Base-by-base conservation (phyloP, 164 flowering plant species). In the Stephania yunnanensis region DNA sequence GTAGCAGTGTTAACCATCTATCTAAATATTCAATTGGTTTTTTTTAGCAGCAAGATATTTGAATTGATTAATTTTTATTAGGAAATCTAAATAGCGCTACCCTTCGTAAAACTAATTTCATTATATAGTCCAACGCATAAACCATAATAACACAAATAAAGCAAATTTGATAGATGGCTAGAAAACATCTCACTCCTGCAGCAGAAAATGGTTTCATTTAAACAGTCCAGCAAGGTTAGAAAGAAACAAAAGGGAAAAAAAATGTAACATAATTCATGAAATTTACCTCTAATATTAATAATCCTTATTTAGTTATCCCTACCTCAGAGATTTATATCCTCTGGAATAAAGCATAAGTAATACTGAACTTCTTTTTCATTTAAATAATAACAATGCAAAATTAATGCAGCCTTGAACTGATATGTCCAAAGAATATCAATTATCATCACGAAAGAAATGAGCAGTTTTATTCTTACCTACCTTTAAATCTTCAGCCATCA, bases 401-500 rank as follows among this genome's bases (percentile, higher is more conserved):
- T 7, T 15, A 13, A 55, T 55, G 45, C 61, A 70, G 5, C 8
- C 42, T n/a, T 29, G 19, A 61, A 45, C 25, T 17, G 45, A 69
- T 36, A 36, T 48, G 53, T 48, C 53, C 22, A 12, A 50, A 69
- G 61, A 71, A 61, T 42, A 48, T 64, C 11, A 17, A 74, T 11
- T 69, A 61, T 64, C 7, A 7, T 65, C 42, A 46, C 20, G 7
- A 73, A 6, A 46, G 69, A 20, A 30, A 13, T 9, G 12, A 68
- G 55, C 11, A 13, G 71, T 11, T 6, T 58, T 12, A 42, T 20
- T 48, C 46, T 46, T 29, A 78, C 86, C 70, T 64, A 94, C 98
- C 93, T 89, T 91, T 79, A 94, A 78, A 81, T 96, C 98, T 80
- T 94, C 92, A 46, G 97, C 98, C 94, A 96, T 94, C 83, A 94